Evolutionary conservation across 805 yeast genomes (phyloP).

Genomic region (Yueomyces sp.): DNA sequence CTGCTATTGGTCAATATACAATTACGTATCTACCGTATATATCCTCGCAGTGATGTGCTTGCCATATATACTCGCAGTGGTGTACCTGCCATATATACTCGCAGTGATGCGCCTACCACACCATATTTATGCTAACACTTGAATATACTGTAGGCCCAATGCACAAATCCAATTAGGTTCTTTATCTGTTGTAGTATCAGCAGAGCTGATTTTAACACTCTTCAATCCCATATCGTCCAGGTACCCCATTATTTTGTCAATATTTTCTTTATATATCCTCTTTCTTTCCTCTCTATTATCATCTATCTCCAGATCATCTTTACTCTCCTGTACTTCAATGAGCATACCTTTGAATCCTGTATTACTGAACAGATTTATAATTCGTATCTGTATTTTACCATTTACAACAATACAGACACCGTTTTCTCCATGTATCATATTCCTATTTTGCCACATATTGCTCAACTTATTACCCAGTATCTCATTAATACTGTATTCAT

Average conservation of each 20-base stretch:
- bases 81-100: too few relatives aligned
- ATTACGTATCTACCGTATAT: too few relatives aligned
- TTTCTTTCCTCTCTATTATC: neutral
- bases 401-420: slow-evolving; percentile 19
- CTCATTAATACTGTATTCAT: slow-evolving; percentile 8
- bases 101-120: too few relatives aligned
- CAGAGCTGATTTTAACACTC: slow-evolving; percentile 10
- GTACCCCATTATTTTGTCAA: slow-evolving; percentile 7
- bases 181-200: too few relatives aligned
- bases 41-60: too few relatives aligned
- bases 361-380: slow-evolving; percentile 19
- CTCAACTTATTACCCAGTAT: slow-evolving; percentile 14
- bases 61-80: too few relatives aligned
- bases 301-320: slow-evolving; percentile 4
- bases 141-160: slow-evolving; percentile 19
- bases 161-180: slow-evolving; percentile 6
- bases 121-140: slow-evolving; percentile 12
- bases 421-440: slow-evolving; percentile 20
- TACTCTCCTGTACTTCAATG: slow-evolving; percentile 12
- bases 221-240: slow-evolving; percentile 10
- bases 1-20: too few relatives aligned
- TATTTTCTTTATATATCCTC: slow-evolving; percentile 6
- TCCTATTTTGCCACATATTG: slow-evolving; percentile 22
- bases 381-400: slow-evolving; percentile 10
- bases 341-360: slow-evolving; percentile 23